Conservation (phyloP, 1,284 basidiomycete species). For the Serendipita sp. region DNA sequence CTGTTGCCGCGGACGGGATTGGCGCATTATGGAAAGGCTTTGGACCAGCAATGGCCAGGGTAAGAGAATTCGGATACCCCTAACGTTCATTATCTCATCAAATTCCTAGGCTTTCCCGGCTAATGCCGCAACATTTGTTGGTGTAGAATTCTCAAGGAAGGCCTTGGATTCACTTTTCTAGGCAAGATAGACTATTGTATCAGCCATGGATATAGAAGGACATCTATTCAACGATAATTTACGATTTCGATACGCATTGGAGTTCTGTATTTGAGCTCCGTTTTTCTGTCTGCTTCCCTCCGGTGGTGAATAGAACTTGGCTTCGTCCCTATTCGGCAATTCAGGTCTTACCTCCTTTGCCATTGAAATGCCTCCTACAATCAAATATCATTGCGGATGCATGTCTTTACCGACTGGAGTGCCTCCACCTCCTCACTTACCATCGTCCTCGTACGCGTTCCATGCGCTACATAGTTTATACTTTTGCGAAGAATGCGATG, state of each 20-base stretch:
- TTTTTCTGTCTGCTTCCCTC: too few species aligned
- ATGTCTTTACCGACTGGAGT: slow-evolving; percentile 28
- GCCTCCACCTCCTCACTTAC: slow-evolving; percentile 60
- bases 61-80: slow-evolving; percentile 25
- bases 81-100: neutral
- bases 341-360: neutral
- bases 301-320: too few species aligned
- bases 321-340: too few species aligned
- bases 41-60: slow-evolving; percentile 90
- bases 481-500: slow-evolving; percentile 98
- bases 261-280: too few species aligned
- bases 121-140: slow-evolving; percentile 91
- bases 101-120: slow-evolving; percentile 67
- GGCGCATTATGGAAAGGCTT: slow-evolving; percentile 93
- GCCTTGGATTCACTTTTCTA: slow-evolving; percentile 52
- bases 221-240: too few species aligned
- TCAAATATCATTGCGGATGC: slow-evolving; percentile 27
- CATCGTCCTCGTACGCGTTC: slow-evolving; percentile 61
- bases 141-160: slow-evolving; percentile 68
- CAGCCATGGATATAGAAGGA: too few species aligned
- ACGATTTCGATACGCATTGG: too few species aligned
- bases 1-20: slow-evolving; percentile 83
- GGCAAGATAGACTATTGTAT: neutral
- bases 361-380: slow-evolving; percentile 12
- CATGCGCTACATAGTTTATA: slow-evolving; percentile 77